Conservation (phyloP, 768 basidiomycete genomes). For the Mycena indigotica region DNA sequence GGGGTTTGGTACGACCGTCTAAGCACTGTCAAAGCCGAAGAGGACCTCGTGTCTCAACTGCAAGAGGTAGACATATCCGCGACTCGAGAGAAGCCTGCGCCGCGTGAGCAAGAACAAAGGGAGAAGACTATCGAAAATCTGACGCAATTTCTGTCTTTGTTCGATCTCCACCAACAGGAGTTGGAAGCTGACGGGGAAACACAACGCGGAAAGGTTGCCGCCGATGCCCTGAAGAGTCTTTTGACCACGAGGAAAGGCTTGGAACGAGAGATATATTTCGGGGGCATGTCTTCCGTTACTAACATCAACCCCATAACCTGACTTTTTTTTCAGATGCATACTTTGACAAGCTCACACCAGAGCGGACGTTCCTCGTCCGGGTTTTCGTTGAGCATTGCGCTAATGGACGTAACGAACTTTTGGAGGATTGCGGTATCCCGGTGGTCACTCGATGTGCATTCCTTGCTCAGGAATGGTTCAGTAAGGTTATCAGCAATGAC, state of each 20-base stretch:
- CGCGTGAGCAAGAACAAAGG: constrained; percentile 17
- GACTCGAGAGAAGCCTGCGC: constrained; percentile 25
- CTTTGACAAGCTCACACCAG: constrained; percentile 72
- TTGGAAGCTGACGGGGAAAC: constrained; percentile 30
- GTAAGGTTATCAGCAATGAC: constrained; percentile 40
- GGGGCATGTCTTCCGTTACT: constrained; percentile 46
- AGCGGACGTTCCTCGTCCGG: constrained; percentile 78
- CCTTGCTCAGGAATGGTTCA: constrained; percentile 70
- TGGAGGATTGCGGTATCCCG: constrained; percentile 73
- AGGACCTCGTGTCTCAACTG: constrained; percentile 24
- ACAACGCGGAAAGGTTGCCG: constrained; percentile 43
- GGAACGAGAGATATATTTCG: constrained; percentile 68
- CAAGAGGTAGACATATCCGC: constrained; percentile 26
- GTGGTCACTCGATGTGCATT: constrained; percentile 84
- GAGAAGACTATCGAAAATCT: constrained; percentile 38
- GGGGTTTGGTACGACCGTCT: constrained; percentile 74
- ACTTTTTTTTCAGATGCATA: constrained; percentile 67
- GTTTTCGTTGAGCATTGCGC: constrained; percentile 82
- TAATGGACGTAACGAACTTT: constrained; percentile 56
- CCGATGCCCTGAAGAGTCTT: constrained; percentile 73
- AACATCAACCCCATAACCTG: background rate
- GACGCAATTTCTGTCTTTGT: constrained; percentile 53
- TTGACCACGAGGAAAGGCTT: constrained; percentile 69
- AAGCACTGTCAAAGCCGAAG: constrained; percentile 36
- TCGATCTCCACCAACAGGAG: constrained; percentile 61